A percentile compares a stretch with the other conserved stretches of the same genome.
These are phyloP conservation scores for Neopestalotiopsis sp. DNA, from an alignment of 2,329 filamentous ascomycete genomes.

Conservation along the genomic window DNA sequence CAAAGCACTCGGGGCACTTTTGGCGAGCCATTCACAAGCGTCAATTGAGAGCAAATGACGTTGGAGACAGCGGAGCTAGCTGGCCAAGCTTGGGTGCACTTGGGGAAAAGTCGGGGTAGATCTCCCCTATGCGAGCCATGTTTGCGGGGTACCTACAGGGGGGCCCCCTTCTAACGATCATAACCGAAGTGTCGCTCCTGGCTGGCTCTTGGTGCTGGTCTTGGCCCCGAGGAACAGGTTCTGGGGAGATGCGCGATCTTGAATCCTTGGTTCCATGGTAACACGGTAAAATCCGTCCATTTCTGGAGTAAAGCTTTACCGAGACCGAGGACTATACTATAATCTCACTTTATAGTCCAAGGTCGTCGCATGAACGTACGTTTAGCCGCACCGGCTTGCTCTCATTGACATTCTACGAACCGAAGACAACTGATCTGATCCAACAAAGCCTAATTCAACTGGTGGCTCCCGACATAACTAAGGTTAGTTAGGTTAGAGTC, in stretches of 20 bases:
- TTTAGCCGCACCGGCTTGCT: no score
- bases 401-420: no score
- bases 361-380: neutral
- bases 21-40: constrained; percentile 15
- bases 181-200: neutral
- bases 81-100: neutral
- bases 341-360: neutral
- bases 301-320: neutral
- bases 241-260: neutral
- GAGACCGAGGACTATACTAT: neutral
- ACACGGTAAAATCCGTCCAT: neutral
- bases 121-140: neutral
- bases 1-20: neutral
- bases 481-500: no score
- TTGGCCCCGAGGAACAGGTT: neutral
- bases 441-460: no score
- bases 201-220: no score
- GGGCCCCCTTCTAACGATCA: neutral
- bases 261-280: neutral
- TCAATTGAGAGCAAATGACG: constrained; percentile 13
- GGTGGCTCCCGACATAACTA: no score
- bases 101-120: constrained; percentile 5
- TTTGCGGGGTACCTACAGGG: neutral
- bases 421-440: no score
- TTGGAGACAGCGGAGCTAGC: constrained; percentile 9